Evolutionary conservation across 2,329 filamentous ascomycete species (phyloP).

Genomic region (Mollisiaceae sp.): DNA sequence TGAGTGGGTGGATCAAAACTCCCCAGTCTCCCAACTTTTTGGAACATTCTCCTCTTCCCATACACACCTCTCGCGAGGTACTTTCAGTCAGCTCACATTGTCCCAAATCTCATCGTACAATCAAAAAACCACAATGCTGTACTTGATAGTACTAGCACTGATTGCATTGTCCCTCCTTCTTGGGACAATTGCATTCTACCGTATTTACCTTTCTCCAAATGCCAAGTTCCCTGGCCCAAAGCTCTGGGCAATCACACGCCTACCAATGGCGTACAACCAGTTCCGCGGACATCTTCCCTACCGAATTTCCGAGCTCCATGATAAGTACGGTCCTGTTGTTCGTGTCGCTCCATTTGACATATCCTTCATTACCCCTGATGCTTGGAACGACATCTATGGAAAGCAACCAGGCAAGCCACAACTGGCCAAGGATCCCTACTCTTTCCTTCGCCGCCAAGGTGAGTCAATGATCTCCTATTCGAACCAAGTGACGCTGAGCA

Average conservation of each 20-base stretch:
- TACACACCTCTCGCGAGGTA: not conserved
- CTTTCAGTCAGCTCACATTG: not conserved
- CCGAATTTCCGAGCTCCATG: constrained; percentile 8
- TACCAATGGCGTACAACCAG: constrained; percentile 20
- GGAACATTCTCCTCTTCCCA: not conserved
- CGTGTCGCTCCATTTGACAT: constrained; percentile 17
- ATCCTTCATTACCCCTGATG: constrained; percentile 16
- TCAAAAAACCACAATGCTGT: not conserved
- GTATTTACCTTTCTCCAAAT: constrained; percentile 27
- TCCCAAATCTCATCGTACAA: not conserved
- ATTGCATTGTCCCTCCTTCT: not conserved
- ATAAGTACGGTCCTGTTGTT: constrained; percentile 24
- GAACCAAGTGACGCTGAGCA: constrained; percentile 22
- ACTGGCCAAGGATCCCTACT: constrained; percentile 16
- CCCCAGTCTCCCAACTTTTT: not conserved
- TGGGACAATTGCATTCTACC: constrained; percentile 4
- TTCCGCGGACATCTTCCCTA: constrained; percentile 21
- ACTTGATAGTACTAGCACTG: not conserved
- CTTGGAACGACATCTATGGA: constrained; percentile 24
- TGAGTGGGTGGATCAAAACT: not conserved
- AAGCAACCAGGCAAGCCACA: constrained; percentile 10
- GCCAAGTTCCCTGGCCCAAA: constrained; percentile 27
- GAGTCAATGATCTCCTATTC: constrained; percentile 14
- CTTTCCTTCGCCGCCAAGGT: not conserved
- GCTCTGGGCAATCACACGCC: constrained; percentile 22